These are phyloP conservation scores for Peronospora tabacina DNA, from an alignment of 352 stramenopile species.

Conservation along the genomic window DNA sequence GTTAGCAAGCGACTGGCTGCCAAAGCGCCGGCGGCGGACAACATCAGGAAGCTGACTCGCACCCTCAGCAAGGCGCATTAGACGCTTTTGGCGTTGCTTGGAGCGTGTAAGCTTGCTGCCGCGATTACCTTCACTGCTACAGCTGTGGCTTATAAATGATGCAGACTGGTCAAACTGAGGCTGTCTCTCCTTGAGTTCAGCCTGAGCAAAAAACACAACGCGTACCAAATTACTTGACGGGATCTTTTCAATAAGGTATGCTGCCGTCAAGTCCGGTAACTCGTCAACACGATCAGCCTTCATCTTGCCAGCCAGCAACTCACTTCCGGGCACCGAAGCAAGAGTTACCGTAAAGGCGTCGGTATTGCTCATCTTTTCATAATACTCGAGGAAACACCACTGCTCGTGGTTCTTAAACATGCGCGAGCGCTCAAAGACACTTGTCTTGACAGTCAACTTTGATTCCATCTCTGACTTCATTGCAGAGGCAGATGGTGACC, in stretches of 20 bases:
- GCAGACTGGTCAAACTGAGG: slow-evolving; percentile 23
- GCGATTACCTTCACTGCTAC: slow-evolving; percentile 9
- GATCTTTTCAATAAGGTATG: slow-evolving; percentile 32
- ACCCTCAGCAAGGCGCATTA: slow-evolving; percentile 36
- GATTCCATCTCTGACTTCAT: slow-evolving; percentile 15
- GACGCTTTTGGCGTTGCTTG: slow-evolving; percentile 29
- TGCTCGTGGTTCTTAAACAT: slow-evolving; percentile 39
- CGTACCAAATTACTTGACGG: slow-evolving; percentile 30
- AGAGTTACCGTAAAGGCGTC: slow-evolving; percentile 26
- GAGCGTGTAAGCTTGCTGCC: slow-evolving; percentile 11
- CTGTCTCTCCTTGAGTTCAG: slow-evolving; percentile 11
- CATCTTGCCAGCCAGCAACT: slow-evolving; percentile 34
- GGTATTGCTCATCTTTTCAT: slow-evolving; percentile 18
- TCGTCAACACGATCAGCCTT: slow-evolving; percentile 35
- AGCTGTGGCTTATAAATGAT: slow-evolving; percentile 14
- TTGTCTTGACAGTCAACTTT: slow-evolving; percentile 28
- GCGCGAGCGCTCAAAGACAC: slow-evolving; percentile 30
- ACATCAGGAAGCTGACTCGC: slow-evolving; percentile 35
- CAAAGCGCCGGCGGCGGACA: slow-evolving; percentile 49
- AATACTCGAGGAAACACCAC: slow-evolving; percentile 35
- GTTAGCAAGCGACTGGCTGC: slow-evolving; percentile 46
- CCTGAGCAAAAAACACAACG: slow-evolving; percentile 34
- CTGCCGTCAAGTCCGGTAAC: slow-evolving; percentile 29
- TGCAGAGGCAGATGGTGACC: slow-evolving; percentile 4
- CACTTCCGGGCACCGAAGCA: slow-evolving; percentile 25